A percentile compares a stretch with the other conserved stretches of the same genome.
Evolutionary conservation across 2,329 filamentous ascomycete genomes (phyloP).

Genomic region (Talaromyces sp.): DNA sequence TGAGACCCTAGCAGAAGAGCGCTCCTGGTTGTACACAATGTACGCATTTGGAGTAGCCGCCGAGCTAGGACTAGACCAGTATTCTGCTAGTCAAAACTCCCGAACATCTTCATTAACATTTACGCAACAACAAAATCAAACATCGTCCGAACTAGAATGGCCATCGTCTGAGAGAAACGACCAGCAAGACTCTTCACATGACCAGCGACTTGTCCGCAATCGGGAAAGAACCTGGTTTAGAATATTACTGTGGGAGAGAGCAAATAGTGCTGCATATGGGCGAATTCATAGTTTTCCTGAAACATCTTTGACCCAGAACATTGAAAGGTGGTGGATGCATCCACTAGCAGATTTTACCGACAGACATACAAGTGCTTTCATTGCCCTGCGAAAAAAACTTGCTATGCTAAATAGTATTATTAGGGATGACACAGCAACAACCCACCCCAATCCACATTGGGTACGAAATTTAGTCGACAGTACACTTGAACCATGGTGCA

Average conservation of each 20-base stretch:
- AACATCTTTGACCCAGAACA: slow-evolving; percentile 25
- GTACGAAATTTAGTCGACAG: slow-evolving; percentile 25
- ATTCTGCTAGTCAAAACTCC: neutral
- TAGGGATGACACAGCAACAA: slow-evolving; percentile 6
- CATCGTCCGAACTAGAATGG: neutral
- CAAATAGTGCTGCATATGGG: slow-evolving; percentile 33
- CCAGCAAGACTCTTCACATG: slow-evolving; percentile 2
- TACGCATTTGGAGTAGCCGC: slow-evolving; percentile 32
- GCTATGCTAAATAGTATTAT: slow-evolving; percentile 24
- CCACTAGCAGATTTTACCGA: slow-evolving; percentile 31
- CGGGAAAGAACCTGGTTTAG: slow-evolving; percentile 35
- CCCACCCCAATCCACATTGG: slow-evolving; percentile 28
- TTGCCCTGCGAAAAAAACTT: slow-evolving; percentile 25
- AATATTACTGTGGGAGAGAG: slow-evolving; percentile 36
- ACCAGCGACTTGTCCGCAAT: slow-evolving; percentile 26
- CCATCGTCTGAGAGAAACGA: neutral
- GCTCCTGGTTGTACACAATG: slow-evolving; percentile 35
- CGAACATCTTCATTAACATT: neutral
- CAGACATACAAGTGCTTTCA: slow-evolving; percentile 34
- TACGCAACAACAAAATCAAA: neutral
- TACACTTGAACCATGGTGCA: slow-evolving; percentile 25
- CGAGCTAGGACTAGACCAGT: slow-evolving; percentile 31
- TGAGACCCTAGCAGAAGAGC: slow-evolving; percentile 28
- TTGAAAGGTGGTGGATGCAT: slow-evolving; percentile 34
- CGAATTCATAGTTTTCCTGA: slow-evolving; percentile 32